Evolutionary conservation across 2,329 filamentous ascomycete species (phyloP).

Genomic region (Ophiostoma triangulosporum): DNA sequence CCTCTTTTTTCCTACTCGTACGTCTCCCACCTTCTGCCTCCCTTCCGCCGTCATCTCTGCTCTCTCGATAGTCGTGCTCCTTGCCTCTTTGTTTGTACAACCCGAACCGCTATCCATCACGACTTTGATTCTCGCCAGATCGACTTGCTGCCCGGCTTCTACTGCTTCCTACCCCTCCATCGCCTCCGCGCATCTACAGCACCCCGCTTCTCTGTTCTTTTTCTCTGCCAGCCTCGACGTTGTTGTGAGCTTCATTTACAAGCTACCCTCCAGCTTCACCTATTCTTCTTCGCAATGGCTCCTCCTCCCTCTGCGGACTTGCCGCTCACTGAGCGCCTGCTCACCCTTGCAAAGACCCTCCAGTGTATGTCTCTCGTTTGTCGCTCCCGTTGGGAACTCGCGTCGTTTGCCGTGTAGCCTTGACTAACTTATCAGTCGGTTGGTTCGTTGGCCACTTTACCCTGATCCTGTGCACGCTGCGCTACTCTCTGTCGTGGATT

Average conservation of each 20-base stretch:
- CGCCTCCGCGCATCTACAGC: background rate
- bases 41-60: background rate
- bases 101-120: background rate
- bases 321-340: slow-evolving; percentile 60
- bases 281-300: slow-evolving; percentile 37
- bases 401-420: slow-evolving; percentile 9
- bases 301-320: slow-evolving; percentile 57
- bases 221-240: background rate
- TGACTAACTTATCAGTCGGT: slow-evolving; percentile 38
- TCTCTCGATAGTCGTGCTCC: background rate
- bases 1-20: background rate
- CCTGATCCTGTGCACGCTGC: slow-evolving; percentile 67
- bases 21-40: background rate
- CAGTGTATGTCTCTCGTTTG: slow-evolving; percentile 56
- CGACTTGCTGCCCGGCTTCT: too few species aligned
- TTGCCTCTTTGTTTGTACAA: background rate
- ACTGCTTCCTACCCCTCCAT: background rate
- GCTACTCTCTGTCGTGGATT: slow-evolving; percentile 76
- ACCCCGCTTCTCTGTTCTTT: background rate
- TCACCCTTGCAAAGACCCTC: slow-evolving; percentile 72
- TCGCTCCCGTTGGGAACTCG: slow-evolving; percentile 15
- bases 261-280: background rate
- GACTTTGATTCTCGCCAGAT: background rate
- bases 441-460: slow-evolving; percentile 80
- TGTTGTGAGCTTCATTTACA: background rate